Evolutionary conservation across 257 asterid genomes (phyloP).

Genomic region (Phtheirospermum japonicum): DNA sequence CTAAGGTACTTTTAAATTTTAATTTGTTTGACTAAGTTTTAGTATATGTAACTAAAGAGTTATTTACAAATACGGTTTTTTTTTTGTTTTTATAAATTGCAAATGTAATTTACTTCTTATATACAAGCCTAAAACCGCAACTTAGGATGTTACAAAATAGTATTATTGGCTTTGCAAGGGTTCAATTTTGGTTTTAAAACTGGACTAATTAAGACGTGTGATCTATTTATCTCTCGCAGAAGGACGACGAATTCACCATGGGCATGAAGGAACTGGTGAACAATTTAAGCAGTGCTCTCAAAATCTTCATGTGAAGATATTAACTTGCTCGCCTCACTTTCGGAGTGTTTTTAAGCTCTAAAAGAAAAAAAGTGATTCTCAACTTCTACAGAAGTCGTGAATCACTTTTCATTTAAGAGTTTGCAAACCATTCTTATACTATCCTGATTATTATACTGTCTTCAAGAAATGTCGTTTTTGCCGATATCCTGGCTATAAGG

Average conservation of each 20-base stretch:
- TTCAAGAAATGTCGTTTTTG: not conserved
- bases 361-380: not conserved
- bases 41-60: too few relatives aligned
- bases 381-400: not conserved
- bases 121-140: too few relatives aligned
- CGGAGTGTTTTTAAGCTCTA: too few relatives aligned
- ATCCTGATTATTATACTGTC: too few relatives aligned
- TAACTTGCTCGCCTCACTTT: too few relatives aligned
- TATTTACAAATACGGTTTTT: too few relatives aligned
- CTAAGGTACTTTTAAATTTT: constrained; percentile 38
- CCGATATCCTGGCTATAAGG: not conserved
- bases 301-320: constrained; percentile 17
- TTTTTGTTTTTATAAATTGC: too few relatives aligned
- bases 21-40: not conserved
- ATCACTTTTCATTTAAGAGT: not conserved
- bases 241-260: constrained; percentile 21
- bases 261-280: constrained; percentile 31
- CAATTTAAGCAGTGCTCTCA: constrained; percentile 23
- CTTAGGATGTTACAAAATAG: too few relatives aligned
- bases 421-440: too few relatives aligned
- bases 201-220: not conserved
- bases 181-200: too few relatives aligned
- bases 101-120: too few relatives aligned
- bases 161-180: too few relatives aligned
- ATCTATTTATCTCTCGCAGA: constrained; percentile 25